Evolutionary conservation across 495 filamentous ascomycete genomes (phyloP).

Genomic region (Coniosporium apollinis): DNA sequence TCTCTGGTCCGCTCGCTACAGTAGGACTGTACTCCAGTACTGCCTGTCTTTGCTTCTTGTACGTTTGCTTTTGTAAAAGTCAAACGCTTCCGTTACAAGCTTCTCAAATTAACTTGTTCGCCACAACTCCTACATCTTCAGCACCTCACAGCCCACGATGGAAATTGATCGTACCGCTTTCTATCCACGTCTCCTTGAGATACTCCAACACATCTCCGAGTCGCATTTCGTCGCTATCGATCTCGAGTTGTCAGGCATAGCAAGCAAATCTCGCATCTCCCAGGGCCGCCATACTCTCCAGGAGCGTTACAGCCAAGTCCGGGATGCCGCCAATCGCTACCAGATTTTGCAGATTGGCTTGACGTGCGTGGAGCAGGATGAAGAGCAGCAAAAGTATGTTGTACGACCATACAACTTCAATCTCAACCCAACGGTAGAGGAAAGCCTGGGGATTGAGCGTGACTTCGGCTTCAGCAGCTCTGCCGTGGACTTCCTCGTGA

Average conservation of each 20-base stretch:
- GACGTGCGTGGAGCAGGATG: constrained; percentile 43
- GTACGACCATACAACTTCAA: constrained; percentile 54
- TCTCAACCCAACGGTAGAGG: constrained; percentile 37
- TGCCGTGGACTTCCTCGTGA: constrained; percentile 45
- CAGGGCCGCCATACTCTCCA: constrained; percentile 31
- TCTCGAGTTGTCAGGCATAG: constrained; percentile 61
- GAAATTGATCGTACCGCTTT: constrained; percentile 43
- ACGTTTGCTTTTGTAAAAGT: too few relatives aligned
- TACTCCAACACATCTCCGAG: constrained; percentile 41
- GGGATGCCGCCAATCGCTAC: constrained; percentile 48
- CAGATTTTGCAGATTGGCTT: constrained; percentile 64
- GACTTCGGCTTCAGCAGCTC: constrained; percentile 36
- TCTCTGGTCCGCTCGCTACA: too few relatives aligned
- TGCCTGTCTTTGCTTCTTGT: too few relatives aligned
- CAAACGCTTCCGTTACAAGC: too few relatives aligned
- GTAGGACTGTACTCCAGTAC: too few relatives aligned
- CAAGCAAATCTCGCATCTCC: constrained; percentile 13
- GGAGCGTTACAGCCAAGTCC: constrained; percentile 48
- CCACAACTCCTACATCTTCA: too few relatives aligned
- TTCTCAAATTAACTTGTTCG: too few relatives aligned
- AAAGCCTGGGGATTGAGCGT: constrained; percentile 36
- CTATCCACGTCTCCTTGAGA: constrained; percentile 33
- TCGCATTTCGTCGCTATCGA: constrained; percentile 57
- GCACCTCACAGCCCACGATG: too few relatives aligned
- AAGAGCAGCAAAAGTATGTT: constrained; percentile 36